Evolutionary conservation across 1,139 yeast genomes (phyloP), one percentile per base, ranked within the genome.

Genomic region (Yamadazyma triangularis): DNA sequence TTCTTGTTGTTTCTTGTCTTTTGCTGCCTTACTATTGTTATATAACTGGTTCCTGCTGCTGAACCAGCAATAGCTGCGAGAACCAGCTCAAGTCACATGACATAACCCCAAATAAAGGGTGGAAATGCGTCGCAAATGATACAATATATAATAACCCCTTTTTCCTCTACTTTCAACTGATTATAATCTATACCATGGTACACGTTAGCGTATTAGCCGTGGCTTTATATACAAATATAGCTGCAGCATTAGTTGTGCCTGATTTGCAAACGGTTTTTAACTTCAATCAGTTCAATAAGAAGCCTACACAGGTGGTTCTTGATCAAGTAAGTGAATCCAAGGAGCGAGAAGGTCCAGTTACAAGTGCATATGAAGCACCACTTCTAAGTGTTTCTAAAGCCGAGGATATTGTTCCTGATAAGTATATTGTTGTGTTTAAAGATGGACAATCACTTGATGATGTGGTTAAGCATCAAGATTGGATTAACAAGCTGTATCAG

Each of bases 351-450:
- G 24, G 15, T 20, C 25, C 25, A 11, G 14, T 18, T 11, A n/a
- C n/a, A n/a, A 10, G 16, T 21, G 50, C 53, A 10, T 38, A 42
- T n/a, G 55, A 64, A 27, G 70, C 67, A 18, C 75, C 77, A 18
- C 44, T 74, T 28, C 42, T 69, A 41, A 57, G 64, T 27, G 48
- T 63, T 30, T 64, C 60, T 27, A 33, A 22, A n/a, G 65, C 64
- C 38, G 62, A 70, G 36, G 73, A 75, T 44, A 47, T 72, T 32
- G 73, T 86, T 45, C 84, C 88, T 30, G 77, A 84, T 65, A 79
- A 83, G 53, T 88, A 85, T 40, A 84, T 88, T 41, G 45, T 64
- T 26, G 87, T 85, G 29, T 77, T 86, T 63, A 86, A 85, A 67
- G 73, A 76, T 30, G 74, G 66, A 31, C 64, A 77, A 28, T 50